Percentiles rank a stretch among this genome's conserved stretches.
Conservation (phyloP, 2,329 filamentous ascomycete genomes). For the Neurospora sp. region DNA sequence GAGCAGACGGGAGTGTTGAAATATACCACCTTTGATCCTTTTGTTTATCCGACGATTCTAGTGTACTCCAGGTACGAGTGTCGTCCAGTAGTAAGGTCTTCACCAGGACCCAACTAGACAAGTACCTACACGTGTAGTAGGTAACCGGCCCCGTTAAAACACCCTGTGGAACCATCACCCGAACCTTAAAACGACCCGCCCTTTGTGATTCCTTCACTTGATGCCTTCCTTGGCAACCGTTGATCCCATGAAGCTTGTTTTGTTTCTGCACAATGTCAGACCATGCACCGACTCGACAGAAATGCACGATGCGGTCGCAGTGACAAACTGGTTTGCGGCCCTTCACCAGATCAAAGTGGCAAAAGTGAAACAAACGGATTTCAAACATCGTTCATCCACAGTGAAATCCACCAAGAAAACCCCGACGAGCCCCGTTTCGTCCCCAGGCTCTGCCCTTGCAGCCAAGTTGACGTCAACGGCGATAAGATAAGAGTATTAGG, state of each 20-base stretch:
- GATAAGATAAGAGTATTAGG: conserved; percentile 3
- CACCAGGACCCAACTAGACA: too few species aligned
- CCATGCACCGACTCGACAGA: not conserved
- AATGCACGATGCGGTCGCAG: not conserved
- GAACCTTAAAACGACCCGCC: not conserved
- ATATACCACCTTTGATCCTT: not conserved
- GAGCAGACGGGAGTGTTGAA: not conserved
- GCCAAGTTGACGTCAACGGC: not conserved
- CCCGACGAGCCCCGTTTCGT: not conserved
- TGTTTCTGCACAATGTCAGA: not conserved
- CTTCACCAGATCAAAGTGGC: not conserved
- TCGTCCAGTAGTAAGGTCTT: too few species aligned
- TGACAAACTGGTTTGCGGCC: not conserved
- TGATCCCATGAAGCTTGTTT: not conserved
- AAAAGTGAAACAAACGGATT: not conserved
- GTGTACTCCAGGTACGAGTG: not conserved
- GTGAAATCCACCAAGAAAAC: not conserved
- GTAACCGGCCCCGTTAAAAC: not conserved
- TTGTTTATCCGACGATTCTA: not conserved
- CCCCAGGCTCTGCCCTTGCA: not conserved
- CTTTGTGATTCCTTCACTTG: not conserved
- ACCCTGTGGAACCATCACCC: not conserved
- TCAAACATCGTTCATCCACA: not conserved
- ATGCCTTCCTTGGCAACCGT: not conserved
- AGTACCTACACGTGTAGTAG: too few species aligned